These are phyloP conservation scores for Rhododendron williamsianum DNA, from an alignment of 148 eudicot genomes.

Conservation along the genomic window DNA sequence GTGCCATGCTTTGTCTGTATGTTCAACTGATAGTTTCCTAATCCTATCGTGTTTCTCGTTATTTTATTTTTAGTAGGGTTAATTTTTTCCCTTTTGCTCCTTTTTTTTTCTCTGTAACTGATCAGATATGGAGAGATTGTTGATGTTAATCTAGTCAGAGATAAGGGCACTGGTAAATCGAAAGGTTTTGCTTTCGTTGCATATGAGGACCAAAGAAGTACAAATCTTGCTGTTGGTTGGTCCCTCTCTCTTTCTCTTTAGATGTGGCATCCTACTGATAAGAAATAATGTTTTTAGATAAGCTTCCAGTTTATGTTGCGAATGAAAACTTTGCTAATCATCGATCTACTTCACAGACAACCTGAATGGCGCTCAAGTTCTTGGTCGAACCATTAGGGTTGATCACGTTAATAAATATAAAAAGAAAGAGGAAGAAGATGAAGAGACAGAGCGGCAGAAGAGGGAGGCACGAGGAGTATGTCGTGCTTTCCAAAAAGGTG, in stretches of 20 bases:
- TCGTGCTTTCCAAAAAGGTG: conserved; percentile 86
- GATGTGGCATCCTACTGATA: background rate
- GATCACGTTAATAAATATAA: conserved; percentile 83
- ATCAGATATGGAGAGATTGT: conserved; percentile 86
- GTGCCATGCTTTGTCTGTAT: background rate
- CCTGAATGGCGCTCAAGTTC: conserved; percentile 76
- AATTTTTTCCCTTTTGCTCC: background rate
- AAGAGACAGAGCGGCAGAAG: conserved; percentile 66
- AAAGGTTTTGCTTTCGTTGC: conserved; percentile 93
- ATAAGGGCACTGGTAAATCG: conserved; percentile 86
- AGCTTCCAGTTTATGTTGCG: background rate
- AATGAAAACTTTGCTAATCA: background rate
- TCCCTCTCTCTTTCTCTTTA: conserved; percentile 7
- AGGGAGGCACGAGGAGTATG: conserved; percentile 95
- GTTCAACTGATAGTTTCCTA: background rate
- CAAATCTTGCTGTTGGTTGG: conserved; percentile 90
- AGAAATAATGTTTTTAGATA: background rate
- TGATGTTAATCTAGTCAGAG: conserved; percentile 87
- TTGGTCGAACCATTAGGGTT: conserved; percentile 78
- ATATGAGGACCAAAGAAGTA: conserved; percentile 94
- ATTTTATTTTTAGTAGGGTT: background rate
- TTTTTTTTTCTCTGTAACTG: background rate
- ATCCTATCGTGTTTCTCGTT: background rate
- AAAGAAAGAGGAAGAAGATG: conserved; percentile 95
- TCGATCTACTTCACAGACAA: conserved; percentile 47